Percentiles rank a stretch among this genome's conserved stretches.
Conservation (phyloP, 192 early-diverging fungal genomes). For the Backusella westeae region DNA sequence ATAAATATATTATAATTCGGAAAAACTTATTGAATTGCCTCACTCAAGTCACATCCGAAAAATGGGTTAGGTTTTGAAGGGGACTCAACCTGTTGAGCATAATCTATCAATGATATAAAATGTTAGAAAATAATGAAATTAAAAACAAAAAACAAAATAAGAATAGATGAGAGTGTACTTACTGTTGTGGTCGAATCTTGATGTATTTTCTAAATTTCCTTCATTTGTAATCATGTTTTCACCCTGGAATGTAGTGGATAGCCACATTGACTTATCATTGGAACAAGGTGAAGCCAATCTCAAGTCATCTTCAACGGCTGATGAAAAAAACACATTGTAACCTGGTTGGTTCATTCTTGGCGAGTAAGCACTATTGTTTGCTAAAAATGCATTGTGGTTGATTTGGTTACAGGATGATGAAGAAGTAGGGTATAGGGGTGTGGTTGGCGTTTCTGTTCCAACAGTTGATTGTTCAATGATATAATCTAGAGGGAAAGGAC, state of each 20-base stretch:
- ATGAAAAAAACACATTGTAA: neutral
- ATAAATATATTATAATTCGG: neutral
- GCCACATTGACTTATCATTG: neutral
- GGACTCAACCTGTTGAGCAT: neutral
- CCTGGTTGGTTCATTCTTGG: neutral
- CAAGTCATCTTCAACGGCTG: neutral
- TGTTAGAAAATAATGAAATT: neutral
- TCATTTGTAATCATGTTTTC: neutral
- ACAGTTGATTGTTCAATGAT: neutral
- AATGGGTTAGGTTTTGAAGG: neutral
- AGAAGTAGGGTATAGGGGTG: conserved; percentile 1
- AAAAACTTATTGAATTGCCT: neutral
- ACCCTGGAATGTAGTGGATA: neutral
- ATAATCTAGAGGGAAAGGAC: conserved; percentile 3
- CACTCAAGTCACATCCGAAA: neutral
- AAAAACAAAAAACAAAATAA: neutral
- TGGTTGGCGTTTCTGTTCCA: neutral
- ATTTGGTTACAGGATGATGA: neutral
- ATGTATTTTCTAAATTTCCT: neutral
- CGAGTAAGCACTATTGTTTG: neutral
- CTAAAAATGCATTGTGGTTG: neutral
- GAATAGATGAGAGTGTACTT: neutral
- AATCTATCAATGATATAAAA: neutral
- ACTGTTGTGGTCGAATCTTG: neutral
- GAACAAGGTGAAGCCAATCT: neutral